These are phyloP conservation scores for Trichoderma asperelloides DNA, from an alignment of 495 filamentous ascomycete genomes.

Conservation along the genomic window DNA sequence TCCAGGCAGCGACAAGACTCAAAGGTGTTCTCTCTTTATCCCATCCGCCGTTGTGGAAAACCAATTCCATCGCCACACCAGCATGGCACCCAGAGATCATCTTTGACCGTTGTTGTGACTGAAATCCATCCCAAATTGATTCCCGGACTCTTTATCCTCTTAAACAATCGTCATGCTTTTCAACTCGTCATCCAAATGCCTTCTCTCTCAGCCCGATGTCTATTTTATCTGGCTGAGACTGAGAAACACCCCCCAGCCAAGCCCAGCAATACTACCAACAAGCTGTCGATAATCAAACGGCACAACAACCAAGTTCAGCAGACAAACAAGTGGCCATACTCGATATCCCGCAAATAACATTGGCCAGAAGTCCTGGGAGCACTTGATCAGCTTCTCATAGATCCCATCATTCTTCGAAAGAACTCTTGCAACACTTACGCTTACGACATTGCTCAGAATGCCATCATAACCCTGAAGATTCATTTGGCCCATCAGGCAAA, in stretches of 20 bases:
- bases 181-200: background rate
- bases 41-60: no score
- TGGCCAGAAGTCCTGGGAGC: background rate
- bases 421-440: background rate
- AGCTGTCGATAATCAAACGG: conserved; percentile 1
- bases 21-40: no score
- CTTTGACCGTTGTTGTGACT: background rate
- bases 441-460: background rate
- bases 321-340: background rate
- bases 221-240: conserved; percentile 1
- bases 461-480: background rate
- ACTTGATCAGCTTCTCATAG: background rate
- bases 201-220: background rate
- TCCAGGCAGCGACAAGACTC: background rate
- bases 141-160: no score
- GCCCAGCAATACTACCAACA: background rate
- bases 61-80: no score
- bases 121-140: background rate
- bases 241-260: background rate
- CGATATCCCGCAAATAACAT: conserved; percentile 4
- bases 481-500: conserved; percentile 5
- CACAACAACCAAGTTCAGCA: background rate
- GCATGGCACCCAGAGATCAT: no score
- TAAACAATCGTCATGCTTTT: no score
- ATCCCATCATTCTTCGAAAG: background rate